Base-by-base conservation (phyloP, 345 rosid genomes). In the Eutrema japonicum region DNA sequence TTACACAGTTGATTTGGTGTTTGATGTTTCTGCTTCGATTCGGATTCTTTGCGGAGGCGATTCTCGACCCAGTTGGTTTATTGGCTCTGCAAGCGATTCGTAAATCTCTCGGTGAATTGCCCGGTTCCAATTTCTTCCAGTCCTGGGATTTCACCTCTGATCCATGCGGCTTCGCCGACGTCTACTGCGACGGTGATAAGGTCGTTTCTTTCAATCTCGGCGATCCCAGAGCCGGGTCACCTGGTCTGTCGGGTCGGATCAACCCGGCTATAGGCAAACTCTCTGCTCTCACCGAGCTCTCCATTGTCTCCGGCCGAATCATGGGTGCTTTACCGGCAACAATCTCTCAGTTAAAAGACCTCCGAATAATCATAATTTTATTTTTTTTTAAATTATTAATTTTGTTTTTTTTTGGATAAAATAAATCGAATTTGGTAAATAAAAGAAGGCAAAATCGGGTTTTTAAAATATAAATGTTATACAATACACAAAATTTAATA, bases 121-220 rank as follows among this genome's bases (percentile, higher is more conserved):
- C 91, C 0, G 96, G 97, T 33, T 95, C 99, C 18, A 85, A 79
- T 40, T 95, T 88, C 79, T 95, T 95, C 79, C 70, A 85, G 52
- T 86, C 96, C 0, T 92, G 99, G 99, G 97, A 95, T 58, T 92
- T 90, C 86, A 95, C 99, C 48, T 85, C 99, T 35, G 99, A 95
- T 66, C 99, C 99, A 1, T 95, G 99, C 63, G 86, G 85, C 66
- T 95, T 95, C 78, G 91, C 89, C 53, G 97, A 98, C 8, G 96
- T 95, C 71, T 88, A 76, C 78, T 95, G 99, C 32, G 88, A 82
- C 10, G 78, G 80, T 3, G 89, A 95, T 32, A 77, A 78, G 56
- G 98, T 92, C 0, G 33, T 87, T 14, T 79, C 96, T 36, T 94
- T 95, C 56, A 90, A 88, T 65, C 86, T 95, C 58, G 98, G 99